Base-by-base conservation (phyloP, 345 rosid genomes). In the Pugionium cornutum region DNA sequence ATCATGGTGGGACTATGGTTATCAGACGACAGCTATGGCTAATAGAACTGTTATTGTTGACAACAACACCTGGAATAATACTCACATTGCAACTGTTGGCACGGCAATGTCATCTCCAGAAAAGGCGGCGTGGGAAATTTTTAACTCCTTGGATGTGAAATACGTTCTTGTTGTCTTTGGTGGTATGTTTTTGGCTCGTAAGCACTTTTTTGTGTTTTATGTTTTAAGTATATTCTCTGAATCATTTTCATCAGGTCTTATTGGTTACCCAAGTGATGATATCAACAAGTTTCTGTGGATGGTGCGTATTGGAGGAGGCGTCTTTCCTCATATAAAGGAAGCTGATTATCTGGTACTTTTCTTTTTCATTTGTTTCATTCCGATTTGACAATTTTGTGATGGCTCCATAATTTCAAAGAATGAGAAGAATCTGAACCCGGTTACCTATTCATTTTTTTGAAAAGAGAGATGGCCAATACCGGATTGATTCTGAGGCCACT, bases 61-160 rank as follows among this genome's bases (percentile, higher is more conserved):
- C 81, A 90, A 94, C 73, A 94, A 94, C 68, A 94, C 99, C 41
- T 94, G 99, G 99, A 94, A 94, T 68, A 94, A 94, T 77, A 94
- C 99, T 18, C 99, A 94, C 72, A 94, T 94, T 78, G 99, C 99
- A 68, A 94, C 99, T 49, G 99, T 94, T 64, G 99, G 99, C 34
- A 94, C 99, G 67, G 99, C 99, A 39, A 90, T 94, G 97, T 94
- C 99, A 69, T 94, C 99, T 75, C 99, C 99, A 47, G 99, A 94
- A 76, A 94, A 81, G 81, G 96, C 95, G 44, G 99, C 99, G 10
- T 90, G 99, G 99, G 99, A 90, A 77, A 94, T 90, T 55, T 94
- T 94, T 68, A 75, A 84, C 81, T 94, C 99, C 56, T 73, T 94
- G 89, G 99, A 94, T 73, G 99, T 94, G 58, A 90, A 94, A 87